A percentile compares a stretch with the other conserved stretches of the same genome.
Evolutionary conservation across 1,284 basidiomycete species (phyloP).

Genomic region (Ceratobasidium sp.): DNA sequence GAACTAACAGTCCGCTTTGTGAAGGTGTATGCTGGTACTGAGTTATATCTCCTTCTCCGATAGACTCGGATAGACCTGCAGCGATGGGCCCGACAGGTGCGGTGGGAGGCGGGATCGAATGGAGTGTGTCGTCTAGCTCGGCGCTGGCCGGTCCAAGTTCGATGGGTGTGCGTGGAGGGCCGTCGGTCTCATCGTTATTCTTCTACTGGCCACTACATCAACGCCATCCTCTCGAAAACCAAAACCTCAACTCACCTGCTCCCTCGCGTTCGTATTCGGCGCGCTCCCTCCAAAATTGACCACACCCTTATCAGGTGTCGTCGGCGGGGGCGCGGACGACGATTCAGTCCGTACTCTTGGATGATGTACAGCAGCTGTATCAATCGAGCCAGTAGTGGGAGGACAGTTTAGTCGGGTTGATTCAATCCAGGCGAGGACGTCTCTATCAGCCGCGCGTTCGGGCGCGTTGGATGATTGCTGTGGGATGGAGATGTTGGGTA

Average conservation of each 20-base stretch:
- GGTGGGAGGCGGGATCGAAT: constrained; percentile 72
- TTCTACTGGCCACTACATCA: neutral
- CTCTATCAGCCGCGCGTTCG: constrained; percentile 71
- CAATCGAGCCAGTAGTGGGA: constrained; percentile 56
- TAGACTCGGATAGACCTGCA: no score
- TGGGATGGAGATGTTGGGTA: constrained; percentile 37
- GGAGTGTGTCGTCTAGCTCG: constrained; percentile 57
- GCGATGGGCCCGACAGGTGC: constrained; percentile 82
- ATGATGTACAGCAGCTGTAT: constrained; percentile 39
- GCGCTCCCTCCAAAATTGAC: constrained; percentile 32
- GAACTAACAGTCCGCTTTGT: no score
- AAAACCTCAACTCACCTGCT: constrained; percentile 44
- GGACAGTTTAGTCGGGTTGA: constrained; percentile 58
- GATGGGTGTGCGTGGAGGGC: constrained; percentile 15
- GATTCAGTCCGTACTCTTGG: neutral
- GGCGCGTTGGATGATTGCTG: constrained; percentile 24
- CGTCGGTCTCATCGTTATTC: neutral
- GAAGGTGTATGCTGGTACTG: no score
- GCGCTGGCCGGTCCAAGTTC: constrained; percentile 24
- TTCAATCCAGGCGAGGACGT: constrained; percentile 79
- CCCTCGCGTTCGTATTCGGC: constrained; percentile 55
- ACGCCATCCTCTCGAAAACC: neutral
- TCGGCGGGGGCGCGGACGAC: neutral
- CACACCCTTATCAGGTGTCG: constrained; percentile 20
- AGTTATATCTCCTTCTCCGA: no score